Conservation (phyloP, 768 basidiomycete genomes). For the Lentinula detonsa region DNA sequence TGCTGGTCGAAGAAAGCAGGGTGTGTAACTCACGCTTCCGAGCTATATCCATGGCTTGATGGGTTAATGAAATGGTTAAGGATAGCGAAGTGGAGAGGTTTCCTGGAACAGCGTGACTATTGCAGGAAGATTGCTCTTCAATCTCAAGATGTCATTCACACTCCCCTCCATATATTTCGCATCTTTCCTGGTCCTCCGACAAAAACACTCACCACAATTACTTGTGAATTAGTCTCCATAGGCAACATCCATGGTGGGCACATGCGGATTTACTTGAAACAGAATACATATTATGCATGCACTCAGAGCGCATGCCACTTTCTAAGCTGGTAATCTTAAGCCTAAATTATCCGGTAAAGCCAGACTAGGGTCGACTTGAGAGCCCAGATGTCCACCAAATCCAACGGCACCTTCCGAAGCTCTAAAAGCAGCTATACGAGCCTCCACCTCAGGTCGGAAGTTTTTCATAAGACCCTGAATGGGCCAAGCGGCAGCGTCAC, state of each 20-base stretch:
- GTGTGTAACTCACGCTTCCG: background rate
- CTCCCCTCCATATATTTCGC: background rate
- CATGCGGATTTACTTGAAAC: too few species aligned
- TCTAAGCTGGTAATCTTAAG: conserved; percentile 27
- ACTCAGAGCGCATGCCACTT: background rate
- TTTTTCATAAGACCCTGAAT: conserved; percentile 97
- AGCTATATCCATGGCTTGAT: background rate
- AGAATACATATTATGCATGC: too few species aligned
- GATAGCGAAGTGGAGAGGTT: background rate
- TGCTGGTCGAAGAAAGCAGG: background rate
- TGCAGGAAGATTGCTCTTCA: background rate
- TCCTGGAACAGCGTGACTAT: background rate
- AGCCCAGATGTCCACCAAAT: conserved; percentile 78
- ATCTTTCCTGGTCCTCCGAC: background rate
- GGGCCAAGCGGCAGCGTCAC: conserved; percentile 98
- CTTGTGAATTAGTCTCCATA: too few species aligned
- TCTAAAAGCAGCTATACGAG: conserved; percentile 75
- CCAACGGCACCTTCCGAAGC: conserved; percentile 74
- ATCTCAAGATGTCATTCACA: background rate
- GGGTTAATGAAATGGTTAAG: background rate
- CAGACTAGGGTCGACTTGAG: conserved; percentile 60
- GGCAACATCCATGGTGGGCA: too few species aligned
- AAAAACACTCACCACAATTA: background rate
- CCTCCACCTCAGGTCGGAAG: conserved; percentile 94
- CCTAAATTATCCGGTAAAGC: conserved; percentile 77